Evolutionary conservation across 2,329 filamentous ascomycete species (phyloP), one percentile per base, ranked within the genome.

Genomic region (Aspergillus pseudoterreus): DNA sequence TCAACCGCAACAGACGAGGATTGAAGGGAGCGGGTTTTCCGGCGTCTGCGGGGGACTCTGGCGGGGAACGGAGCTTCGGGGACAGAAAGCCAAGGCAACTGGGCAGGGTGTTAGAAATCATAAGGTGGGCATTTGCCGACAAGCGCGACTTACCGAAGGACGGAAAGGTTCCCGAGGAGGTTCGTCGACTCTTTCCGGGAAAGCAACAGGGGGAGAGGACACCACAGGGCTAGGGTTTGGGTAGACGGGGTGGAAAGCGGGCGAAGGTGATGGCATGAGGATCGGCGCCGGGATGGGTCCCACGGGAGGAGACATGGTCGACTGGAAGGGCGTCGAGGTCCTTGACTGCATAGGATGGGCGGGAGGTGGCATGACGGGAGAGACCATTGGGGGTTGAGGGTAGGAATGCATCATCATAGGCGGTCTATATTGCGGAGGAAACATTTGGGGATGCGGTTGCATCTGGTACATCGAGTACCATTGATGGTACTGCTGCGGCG

Each of bases 61-160:
- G 76, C 67, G 3, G 82, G 82, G 60, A 85, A 85, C 2, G 75
- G 69, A 30, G 69, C 69, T 17, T 79, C 77, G 14, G 79, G 75
- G 24, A 79, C 75, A 11, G 82, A 85, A 32, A 82, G 74, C 82
- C 82, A 85, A 10, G 83, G 83, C 17, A 85, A 69, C 76, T 80
- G 57, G 24, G 52, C 39, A 8, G 38, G 46, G 6, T 43, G 48
- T 65, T 47, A 63, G 55, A 36, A 19, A 17, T 6, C 11, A 42
- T 14, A 24, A 12, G 17, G 6, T 9, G 11, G 11, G n/a, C 10
- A 15, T 46, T 39, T 41, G 21, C 36, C 32, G 12, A 39, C 43
- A 19, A 24, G 35, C 17, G 44, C 4, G 39, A 64, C 74, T 69
- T 67, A 78, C 76, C 11, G 74, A 71, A 52, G 80, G 76, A 54